phyloP scores from a whole-genome alignment of 441 rosid genomes.

The Pelargonium citronellum region DNA sequence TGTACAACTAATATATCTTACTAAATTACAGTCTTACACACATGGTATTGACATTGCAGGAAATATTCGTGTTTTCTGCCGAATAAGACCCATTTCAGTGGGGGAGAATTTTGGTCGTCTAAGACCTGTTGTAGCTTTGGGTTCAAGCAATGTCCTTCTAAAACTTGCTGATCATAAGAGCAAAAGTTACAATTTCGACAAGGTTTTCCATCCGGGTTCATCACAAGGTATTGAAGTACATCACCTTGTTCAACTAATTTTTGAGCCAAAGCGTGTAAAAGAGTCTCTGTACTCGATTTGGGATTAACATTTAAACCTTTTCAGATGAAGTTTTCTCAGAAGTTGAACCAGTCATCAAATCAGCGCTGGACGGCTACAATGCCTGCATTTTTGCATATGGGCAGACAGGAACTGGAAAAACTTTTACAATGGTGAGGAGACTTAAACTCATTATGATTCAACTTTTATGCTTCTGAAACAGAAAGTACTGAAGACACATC shows the following conservation, averaged over 20 bases:
- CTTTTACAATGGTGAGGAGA: constrained; percentile 63
- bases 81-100: constrained; percentile 40
- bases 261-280: background rate
- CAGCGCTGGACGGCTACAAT: constrained; percentile 75
- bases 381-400: constrained; percentile 83
- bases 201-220: constrained; percentile 56
- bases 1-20: no score
- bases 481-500: background rate
- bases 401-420: constrained; percentile 85
- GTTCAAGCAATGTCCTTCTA: constrained; percentile 45
- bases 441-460: background rate
- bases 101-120: constrained; percentile 29
- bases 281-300: background rate
- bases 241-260: background rate
- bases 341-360: constrained; percentile 66
- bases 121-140: constrained; percentile 38
- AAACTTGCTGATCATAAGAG: constrained; percentile 38
- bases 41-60: constrained; percentile 34
- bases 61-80: constrained; percentile 79
- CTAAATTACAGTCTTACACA: no score
- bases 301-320: constrained; percentile 18
- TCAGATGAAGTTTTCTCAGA: constrained; percentile 72
- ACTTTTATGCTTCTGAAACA: background rate
- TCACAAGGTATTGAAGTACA: constrained; percentile 47
- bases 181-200: constrained; percentile 57